Conservation (phyloP, 1,139 yeast species). For the Debaryomyces psychrophilus region DNA sequence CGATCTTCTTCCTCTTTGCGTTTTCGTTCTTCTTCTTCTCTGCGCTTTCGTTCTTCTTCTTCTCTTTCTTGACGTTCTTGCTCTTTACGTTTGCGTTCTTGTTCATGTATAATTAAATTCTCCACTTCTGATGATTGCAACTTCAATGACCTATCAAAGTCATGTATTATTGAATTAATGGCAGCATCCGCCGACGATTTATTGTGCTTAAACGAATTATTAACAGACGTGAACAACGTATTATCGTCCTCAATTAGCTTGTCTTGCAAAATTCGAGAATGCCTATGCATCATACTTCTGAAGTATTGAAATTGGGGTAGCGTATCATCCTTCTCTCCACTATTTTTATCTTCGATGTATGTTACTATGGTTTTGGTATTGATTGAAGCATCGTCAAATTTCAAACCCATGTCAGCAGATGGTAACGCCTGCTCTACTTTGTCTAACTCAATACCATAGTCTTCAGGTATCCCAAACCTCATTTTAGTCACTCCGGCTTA, state of each 20-base stretch:
- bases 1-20: constrained; percentile 17
- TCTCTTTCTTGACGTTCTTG: constrained; percentile 17
- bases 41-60: constrained; percentile 18
- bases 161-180: constrained; percentile 6
- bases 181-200: constrained; percentile 5
- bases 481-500: constrained; percentile 13
- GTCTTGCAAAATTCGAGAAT: background rate
- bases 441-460: constrained; percentile 25
- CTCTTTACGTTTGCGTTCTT: constrained; percentile 20
- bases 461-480: constrained; percentile 33
- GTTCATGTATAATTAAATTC: constrained; percentile 21
- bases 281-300: background rate
- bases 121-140: constrained; percentile 25
- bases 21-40: constrained; percentile 18
- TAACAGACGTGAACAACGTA: background rate
- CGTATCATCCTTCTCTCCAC: background rate
- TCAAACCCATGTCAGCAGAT: background rate
- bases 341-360: constrained; percentile 2
- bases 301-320: constrained; percentile 5
- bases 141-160: constrained; percentile 8
- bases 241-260: constrained; percentile 4
- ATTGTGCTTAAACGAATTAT: background rate
- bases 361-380: constrained; percentile 3
- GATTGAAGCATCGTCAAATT: background rate
- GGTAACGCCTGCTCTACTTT: background rate